Percentiles rank a stretch among this genome's conserved stretches.
Evolutionary conservation across 805 yeast genomes (phyloP).

Genomic region (Candida ascalaphidarum): DNA sequence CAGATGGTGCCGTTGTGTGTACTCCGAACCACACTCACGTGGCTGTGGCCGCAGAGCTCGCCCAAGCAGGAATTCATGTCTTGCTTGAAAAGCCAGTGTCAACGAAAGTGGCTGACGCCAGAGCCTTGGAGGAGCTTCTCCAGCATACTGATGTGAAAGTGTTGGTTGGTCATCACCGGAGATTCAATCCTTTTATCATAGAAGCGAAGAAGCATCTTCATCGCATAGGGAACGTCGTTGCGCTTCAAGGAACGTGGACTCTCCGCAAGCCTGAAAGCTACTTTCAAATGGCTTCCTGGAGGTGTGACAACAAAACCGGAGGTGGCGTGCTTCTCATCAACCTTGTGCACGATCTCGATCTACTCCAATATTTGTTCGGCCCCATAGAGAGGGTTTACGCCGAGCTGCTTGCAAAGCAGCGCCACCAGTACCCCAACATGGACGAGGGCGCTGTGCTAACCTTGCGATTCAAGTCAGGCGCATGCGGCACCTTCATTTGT

Average conservation of each 20-base stretch:
- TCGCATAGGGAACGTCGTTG: constrained; percentile 23
- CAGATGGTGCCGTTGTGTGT: constrained; percentile 31
- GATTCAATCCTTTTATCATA: constrained; percentile 32
- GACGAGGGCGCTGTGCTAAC: constrained; percentile 37
- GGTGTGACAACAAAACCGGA: constrained; percentile 17
- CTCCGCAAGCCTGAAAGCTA: constrained; percentile 26
- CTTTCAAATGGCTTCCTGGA: constrained; percentile 24
- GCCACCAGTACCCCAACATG: constrained; percentile 16
- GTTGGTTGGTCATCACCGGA: constrained; percentile 31
- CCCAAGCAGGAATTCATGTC: constrained; percentile 22
- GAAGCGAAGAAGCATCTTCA: constrained; percentile 19
- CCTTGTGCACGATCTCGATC: constrained; percentile 30
- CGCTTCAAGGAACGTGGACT: constrained; percentile 32
- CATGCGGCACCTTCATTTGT: constrained; percentile 33
- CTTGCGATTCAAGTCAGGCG: constrained; percentile 26
- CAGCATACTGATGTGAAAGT: constrained; percentile 15
- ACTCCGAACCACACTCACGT: constrained; percentile 35
- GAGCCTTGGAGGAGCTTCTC: constrained; percentile 17
- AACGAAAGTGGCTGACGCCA: constrained; percentile 20
- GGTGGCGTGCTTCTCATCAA: constrained; percentile 31
- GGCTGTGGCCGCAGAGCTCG: constrained; percentile 20
- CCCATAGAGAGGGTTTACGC: constrained; percentile 29
- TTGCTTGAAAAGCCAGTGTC: constrained; percentile 31
- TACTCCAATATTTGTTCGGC: constrained; percentile 29
- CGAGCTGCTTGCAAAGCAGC: constrained; percentile 21